Evolutionary conservation across 73 alveolate genomes (phyloP), one percentile per base, ranked within the genome.

Genomic region (Paramecium primaurelia): DNA sequence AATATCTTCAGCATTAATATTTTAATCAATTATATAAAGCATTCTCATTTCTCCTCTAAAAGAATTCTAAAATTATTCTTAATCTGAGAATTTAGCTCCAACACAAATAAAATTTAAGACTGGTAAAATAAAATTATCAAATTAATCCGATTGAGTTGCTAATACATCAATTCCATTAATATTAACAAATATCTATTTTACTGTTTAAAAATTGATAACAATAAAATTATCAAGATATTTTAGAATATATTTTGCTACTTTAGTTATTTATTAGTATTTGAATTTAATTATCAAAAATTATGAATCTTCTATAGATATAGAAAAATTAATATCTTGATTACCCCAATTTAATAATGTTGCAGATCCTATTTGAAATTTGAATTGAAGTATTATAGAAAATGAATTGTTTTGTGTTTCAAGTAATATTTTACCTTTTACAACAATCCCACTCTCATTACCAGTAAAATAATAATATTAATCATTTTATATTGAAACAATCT

Each of bases 21-120:
- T 7, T 45, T 16, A 45, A 49, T 80, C 91, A 45, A 80, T 20
- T 26, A 80, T 45, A 22, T 44, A 80, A 10, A 80, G 58, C 30
- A 80, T 40, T 80, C 73, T 40, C 77, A 80, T 80, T 26, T 40
- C 91, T 26, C 91, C 71, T n/a, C 68, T 34, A 38, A 75, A 38
- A 20, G 68, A 75, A 30, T 75, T 16, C 18, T 59, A 38, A 3
- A 45, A 80, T 22, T 10, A 42, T 40, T 49, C 71, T 12, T 80
- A 22, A 22, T 47, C 51, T 32, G 71, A 42, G 8, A 80, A 40
- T 2, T 44, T 49, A 5, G 91, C 71, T 44, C 91, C 91, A 18
- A 80, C 44, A 45, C 32, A 9, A 18, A 80, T 49, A 42, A 10
- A 45, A 20, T 25, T 44, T 44, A 40, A 47, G 16, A 36, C 18